Evolutionary conservation across 2,329 filamentous ascomycete genomes (phyloP).

Genomic region (Venturia carpophila): DNA sequence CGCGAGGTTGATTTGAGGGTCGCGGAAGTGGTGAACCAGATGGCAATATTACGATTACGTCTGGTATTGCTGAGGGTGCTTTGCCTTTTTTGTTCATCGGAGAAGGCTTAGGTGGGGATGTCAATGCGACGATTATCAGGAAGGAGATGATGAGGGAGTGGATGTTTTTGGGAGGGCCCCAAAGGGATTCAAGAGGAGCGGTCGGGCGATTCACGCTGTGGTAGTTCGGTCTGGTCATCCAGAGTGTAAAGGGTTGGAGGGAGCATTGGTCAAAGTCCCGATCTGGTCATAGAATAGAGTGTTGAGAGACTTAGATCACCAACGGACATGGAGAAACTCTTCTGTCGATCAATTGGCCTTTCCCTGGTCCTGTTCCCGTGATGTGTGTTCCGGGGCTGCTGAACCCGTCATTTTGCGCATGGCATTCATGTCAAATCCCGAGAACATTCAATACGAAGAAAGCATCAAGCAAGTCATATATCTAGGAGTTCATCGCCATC

Average conservation of each 20-base stretch:
- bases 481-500: not conserved
- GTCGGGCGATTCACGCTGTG: not conserved
- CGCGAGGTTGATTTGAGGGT: constrained; percentile 11
- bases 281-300: not conserved
- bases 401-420: too few relatives aligned
- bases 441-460: too few relatives aligned
- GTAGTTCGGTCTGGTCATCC: not conserved
- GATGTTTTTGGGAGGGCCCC: constrained; percentile 11
- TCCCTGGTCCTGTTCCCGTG: not conserved
- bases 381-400: not conserved
- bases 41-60: not conserved
- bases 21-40: constrained; percentile 5
- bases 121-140: not conserved
- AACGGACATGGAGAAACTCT: not conserved
- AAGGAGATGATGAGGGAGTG: constrained; percentile 11
- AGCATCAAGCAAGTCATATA: too few relatives aligned
- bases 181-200: constrained; percentile 11
- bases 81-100: constrained; percentile 7
- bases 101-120: not conserved
- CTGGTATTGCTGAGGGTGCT: not conserved
- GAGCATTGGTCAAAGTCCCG: not conserved
- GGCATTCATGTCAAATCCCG: too few relatives aligned
- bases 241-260: not conserved
- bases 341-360: too few relatives aligned
- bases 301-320: too few relatives aligned